phyloP scores from a whole-genome alignment of 2,329 filamentous ascomycete genomes.

The Trichophyton rubrum region DNA sequence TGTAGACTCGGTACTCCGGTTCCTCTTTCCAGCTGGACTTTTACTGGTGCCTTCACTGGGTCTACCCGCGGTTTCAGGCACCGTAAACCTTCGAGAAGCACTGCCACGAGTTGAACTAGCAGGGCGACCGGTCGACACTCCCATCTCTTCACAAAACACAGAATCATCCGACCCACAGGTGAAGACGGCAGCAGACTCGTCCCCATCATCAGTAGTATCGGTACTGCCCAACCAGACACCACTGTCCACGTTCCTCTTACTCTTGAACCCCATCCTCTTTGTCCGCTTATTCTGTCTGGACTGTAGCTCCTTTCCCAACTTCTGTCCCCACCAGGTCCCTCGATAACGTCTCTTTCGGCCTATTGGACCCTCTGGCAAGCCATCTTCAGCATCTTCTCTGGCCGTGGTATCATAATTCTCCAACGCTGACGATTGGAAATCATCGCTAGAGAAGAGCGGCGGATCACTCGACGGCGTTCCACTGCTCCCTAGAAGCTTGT shows the following conservation, averaged over 20 bases:
- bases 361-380: constrained; percentile 10
- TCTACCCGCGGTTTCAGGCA: neutral
- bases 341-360: constrained; percentile 29
- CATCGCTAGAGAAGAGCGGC: constrained; percentile 37
- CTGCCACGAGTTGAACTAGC: neutral
- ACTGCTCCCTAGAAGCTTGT: neutral
- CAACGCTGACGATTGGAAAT: constrained; percentile 33
- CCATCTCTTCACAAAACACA: neutral
- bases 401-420: constrained; percentile 30
- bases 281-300: constrained; percentile 22
- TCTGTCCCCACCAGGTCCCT: constrained; percentile 36
- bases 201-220: constrained; percentile 15
- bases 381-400: constrained; percentile 11
- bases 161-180: constrained; percentile 8
- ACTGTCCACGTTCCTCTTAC: constrained; percentile 34
- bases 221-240: constrained; percentile 39
- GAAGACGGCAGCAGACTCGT: neutral
- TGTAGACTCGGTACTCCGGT: constrained; percentile 20
- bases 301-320: constrained; percentile 14
- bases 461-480: constrained; percentile 30
- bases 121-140: neutral
- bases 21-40: constrained; percentile 9
- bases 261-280: constrained; percentile 32
- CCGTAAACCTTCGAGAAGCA: neutral
- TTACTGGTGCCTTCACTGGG: neutral